Evolutionary conservation across 1,139 yeast genomes (phyloP).

Genomic region (Eremothecium coryli): DNA sequence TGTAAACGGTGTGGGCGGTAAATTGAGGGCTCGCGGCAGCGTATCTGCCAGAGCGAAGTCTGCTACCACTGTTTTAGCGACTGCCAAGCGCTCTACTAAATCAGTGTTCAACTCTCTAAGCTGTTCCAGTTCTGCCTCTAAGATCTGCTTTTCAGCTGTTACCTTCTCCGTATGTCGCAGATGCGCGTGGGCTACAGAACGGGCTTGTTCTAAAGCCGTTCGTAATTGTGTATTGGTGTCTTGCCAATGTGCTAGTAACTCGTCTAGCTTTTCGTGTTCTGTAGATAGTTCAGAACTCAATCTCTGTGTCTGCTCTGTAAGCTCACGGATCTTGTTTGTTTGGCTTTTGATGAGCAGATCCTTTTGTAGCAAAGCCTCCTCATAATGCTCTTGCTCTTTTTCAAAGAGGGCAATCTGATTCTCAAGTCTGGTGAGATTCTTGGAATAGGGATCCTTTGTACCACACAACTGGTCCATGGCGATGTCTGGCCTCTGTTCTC

Average conservation of each 20-base stretch:
- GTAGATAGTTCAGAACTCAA: slow-evolving; percentile 2
- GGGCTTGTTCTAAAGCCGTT: background rate
- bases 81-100: too few relatives aligned
- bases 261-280: slow-evolving; percentile 5
- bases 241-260: slow-evolving; percentile 2
- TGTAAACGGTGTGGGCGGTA: too few relatives aligned
- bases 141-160: slow-evolving; percentile 2
- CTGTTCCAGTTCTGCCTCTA: slow-evolving; percentile 1
- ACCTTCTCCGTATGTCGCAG: slow-evolving; percentile 2
- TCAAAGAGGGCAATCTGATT: slow-evolving; percentile 6
- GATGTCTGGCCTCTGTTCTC: background rate
- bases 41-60: too few relatives aligned
- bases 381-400: slow-evolving; percentile 7
- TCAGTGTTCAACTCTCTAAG: background rate
- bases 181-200: background rate
- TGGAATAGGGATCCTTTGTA: background rate
- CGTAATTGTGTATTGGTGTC: slow-evolving; percentile 1
- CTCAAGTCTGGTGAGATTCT: slow-evolving; percentile 4
- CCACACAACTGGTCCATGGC: too few relatives aligned
- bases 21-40: too few relatives aligned
- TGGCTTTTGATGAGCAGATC: slow-evolving; percentile 6
- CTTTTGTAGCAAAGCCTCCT: slow-evolving; percentile 6
- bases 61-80: too few relatives aligned
- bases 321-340: slow-evolving; percentile 2
- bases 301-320: background rate